Percentiles rank a stretch among this genome's conserved stretches.
Evolutionary conservation across 768 basidiomycete genomes (phyloP).

Genomic region (Saitozyma podzolica): DNA sequence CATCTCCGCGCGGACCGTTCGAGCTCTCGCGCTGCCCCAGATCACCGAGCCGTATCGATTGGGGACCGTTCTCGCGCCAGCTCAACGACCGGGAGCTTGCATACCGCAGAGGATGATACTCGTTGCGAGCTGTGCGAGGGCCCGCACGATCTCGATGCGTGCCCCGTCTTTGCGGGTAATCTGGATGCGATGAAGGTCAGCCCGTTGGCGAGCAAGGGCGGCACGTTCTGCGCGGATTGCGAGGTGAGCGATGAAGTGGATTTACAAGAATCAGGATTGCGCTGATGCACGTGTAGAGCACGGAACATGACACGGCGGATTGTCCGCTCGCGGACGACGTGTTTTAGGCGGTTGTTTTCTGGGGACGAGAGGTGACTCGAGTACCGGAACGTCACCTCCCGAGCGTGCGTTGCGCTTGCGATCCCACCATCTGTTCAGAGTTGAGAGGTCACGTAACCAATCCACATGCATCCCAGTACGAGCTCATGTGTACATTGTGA

Average conservation of each 20-base stretch:
- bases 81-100: neutral
- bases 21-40: neutral
- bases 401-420: neutral
- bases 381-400: neutral
- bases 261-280: neutral
- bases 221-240: conserved; percentile 49
- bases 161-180: conserved; percentile 44
- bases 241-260: conserved; percentile 36
- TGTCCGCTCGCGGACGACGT: conserved; percentile 51
- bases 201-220: conserved; percentile 15
- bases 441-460: too few relatives aligned
- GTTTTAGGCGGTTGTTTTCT: conserved; percentile 21
- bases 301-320: conserved; percentile 45
- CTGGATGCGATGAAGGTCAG: conserved; percentile 13
- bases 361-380: neutral
- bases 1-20: conserved; percentile 2
- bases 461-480: too few relatives aligned
- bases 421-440: neutral
- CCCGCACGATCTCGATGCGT: conserved; percentile 46
- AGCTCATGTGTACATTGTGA: too few relatives aligned
- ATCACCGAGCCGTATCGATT: neutral
- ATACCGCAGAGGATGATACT: conserved; percentile 19
- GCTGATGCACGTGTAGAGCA: conserved; percentile 19
- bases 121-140: conserved; percentile 49
- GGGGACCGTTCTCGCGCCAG: neutral